A percentile compares a stretch with the other conserved stretches of the same genome.
Evolutionary conservation across 2,329 filamentous ascomycete species (phyloP).

Genomic region (Periglandula ipomoeae): DNA sequence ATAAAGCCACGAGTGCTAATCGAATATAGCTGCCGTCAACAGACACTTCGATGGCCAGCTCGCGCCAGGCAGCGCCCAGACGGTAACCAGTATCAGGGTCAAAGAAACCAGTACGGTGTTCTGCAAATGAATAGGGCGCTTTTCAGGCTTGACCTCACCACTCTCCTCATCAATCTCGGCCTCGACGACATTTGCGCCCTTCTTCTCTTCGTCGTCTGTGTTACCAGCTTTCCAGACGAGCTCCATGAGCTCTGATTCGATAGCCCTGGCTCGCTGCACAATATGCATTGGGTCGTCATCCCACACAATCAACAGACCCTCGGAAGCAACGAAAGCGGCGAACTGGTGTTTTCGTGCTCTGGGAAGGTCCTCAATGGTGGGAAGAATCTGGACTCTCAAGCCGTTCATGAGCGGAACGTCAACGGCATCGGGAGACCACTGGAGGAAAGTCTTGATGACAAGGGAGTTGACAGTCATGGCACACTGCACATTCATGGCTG

Average conservation of each 20-base stretch:
- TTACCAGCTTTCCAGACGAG: conserved; percentile 60
- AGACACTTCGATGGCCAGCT: conserved; percentile 58
- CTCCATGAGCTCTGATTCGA: conserved; percentile 70
- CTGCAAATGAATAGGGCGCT: conserved; percentile 57
- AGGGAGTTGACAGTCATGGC: conserved; percentile 75
- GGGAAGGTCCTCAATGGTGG: conserved; percentile 60
- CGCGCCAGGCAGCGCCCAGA: conserved; percentile 61
- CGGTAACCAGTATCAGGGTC: conserved; percentile 55
- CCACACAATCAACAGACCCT: conserved; percentile 69
- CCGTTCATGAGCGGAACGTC: conserved; percentile 71
- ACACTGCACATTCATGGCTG: conserved; percentile 64
- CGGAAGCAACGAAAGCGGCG: conserved; percentile 66
- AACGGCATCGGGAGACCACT: conserved; percentile 62
- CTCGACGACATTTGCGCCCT: conserved; percentile 33
- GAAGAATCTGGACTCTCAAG: conserved; percentile 66
- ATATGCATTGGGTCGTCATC: conserved; percentile 70
- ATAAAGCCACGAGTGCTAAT: conserved; percentile 54
- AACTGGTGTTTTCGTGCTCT: conserved; percentile 70
- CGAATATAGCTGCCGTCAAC: conserved; percentile 56
- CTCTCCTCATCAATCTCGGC: conserved; percentile 63
- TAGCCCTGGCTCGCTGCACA: conserved; percentile 57
- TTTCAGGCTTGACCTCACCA: conserved; percentile 55
- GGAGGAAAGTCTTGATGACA: conserved; percentile 69
- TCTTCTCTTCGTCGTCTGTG: conserved; percentile 45
- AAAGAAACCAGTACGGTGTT: conserved; percentile 61